A percentile compares a stretch with the other conserved stretches of the same genome.
Evolutionary conservation across 805 yeast species (phyloP).

Genomic region (Priceomyces carsonii): DNA sequence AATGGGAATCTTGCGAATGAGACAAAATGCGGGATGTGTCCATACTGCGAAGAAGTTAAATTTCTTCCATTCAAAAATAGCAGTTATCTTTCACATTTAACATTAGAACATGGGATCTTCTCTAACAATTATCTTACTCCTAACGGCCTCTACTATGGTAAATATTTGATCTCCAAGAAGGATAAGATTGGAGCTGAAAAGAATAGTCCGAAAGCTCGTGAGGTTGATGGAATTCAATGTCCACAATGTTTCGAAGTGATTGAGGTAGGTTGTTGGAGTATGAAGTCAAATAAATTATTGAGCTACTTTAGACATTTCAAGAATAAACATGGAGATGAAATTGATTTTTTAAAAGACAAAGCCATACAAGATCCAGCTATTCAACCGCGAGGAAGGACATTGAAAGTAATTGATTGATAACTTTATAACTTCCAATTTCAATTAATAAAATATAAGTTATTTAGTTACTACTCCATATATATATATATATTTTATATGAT

Average conservation of each 20-base stretch:
- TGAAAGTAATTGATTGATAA: constrained; percentile 18
- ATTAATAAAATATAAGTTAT: too few relatives aligned
- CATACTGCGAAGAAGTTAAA: constrained; percentile 28
- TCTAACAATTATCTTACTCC: constrained; percentile 32
- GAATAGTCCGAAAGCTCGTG: constrained; percentile 13
- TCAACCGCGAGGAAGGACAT: constrained; percentile 9
- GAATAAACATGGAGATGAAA: constrained; percentile 14
- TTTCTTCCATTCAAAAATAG: constrained; percentile 35
- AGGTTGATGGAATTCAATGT: constrained; percentile 26
- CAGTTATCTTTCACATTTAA: constrained; percentile 32
- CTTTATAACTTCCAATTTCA: too few relatives aligned
- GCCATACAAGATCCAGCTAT: constrained; percentile 5
- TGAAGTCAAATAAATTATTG: constrained; percentile 25
- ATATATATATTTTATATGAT: too few relatives aligned
- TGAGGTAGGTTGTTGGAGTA: constrained; percentile 30
- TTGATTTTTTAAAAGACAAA: neutral
- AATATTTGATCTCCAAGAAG: constrained; percentile 21
- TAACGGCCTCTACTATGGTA: constrained; percentile 30
- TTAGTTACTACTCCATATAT: too few relatives aligned
- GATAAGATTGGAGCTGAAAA: constrained; percentile 11
- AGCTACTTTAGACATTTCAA: constrained; percentile 33
- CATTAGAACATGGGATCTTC: constrained; percentile 34
- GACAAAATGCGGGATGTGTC: constrained; percentile 33
- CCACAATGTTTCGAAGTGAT: constrained; percentile 26
- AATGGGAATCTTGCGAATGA: constrained; percentile 20